These are phyloP conservation scores for Eragrostis nindensis DNA, from an alignment of 176 grass and related monocot species.

Conservation along the genomic window DNA sequence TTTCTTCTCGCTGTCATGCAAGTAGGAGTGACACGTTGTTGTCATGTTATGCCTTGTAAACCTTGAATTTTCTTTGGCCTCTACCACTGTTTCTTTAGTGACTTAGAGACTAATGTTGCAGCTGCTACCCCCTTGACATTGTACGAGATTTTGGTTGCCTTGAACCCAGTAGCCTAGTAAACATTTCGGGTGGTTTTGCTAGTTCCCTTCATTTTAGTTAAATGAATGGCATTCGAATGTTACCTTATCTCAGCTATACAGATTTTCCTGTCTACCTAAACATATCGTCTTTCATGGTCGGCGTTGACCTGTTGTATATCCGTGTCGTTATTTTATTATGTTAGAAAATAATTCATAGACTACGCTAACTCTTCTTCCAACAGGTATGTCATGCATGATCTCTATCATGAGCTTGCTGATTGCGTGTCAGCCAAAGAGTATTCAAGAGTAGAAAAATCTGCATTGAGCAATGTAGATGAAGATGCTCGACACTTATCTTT, in stretches of 20 bases:
- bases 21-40: background rate
- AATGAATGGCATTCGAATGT: background rate
- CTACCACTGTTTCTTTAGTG: constrained; percentile 9
- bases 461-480: constrained; percentile 24
- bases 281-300: background rate
- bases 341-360: constrained; percentile 11
- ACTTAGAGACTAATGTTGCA: background rate
- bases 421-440: constrained; percentile 34
- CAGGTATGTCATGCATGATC: constrained; percentile 53
- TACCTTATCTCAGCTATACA: background rate
- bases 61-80: background rate
- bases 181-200: too few species aligned
- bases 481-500: constrained; percentile 37
- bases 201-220: constrained; percentile 7
- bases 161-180: background rate
- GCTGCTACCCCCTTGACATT: too few species aligned
- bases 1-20: background rate
- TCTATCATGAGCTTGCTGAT: constrained; percentile 40
- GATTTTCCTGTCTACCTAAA: background rate
- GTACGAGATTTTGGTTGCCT: background rate
- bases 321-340: constrained; percentile 1
- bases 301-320: constrained; percentile 9
- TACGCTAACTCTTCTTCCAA: constrained; percentile 1
- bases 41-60: background rate
- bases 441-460: constrained; percentile 32